Percentiles rank a stretch among this genome's conserved stretches.
phyloP scores from a whole-genome alignment of 1,284 basidiomycete species.

The Boletus smithii region DNA sequence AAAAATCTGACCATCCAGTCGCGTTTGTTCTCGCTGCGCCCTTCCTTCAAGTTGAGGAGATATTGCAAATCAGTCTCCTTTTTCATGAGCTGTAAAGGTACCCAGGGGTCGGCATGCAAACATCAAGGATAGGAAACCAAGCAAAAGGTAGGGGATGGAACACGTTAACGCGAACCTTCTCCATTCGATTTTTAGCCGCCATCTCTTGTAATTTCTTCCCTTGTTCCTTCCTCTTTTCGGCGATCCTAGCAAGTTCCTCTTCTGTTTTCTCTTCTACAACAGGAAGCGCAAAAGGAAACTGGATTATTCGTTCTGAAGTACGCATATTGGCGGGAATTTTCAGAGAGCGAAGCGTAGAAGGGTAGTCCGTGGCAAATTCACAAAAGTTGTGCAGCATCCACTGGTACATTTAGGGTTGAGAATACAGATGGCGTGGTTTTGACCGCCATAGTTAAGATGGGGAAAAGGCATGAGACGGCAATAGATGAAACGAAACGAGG shows the following conservation, averaged over 20 bases:
- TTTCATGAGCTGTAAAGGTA: constrained; percentile 64
- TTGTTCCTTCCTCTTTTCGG: constrained; percentile 82
- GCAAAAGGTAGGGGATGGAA: too few species aligned
- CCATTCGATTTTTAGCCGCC: constrained; percentile 81
- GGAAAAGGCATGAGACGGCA: background rate
- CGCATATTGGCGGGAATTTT: constrained; percentile 55
- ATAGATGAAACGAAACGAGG: background rate
- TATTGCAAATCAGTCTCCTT: constrained; percentile 84
- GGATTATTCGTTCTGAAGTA: constrained; percentile 70
- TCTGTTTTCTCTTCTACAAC: constrained; percentile 84
- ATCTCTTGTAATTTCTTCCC: constrained; percentile 89
- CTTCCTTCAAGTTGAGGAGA: constrained; percentile 65
- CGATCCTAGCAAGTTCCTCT: constrained; percentile 77
- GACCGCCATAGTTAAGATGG: too few species aligned
- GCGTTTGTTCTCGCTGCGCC: constrained; percentile 65
- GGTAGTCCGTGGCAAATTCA: constrained; percentile 82
- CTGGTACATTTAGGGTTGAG: too few species aligned
- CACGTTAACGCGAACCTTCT: constrained; percentile 73
- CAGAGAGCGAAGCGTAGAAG: constrained; percentile 60
- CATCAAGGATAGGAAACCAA: too few species aligned
- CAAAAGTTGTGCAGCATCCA: constrained; percentile 91
- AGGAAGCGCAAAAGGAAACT: constrained; percentile 79
- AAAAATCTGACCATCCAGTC: constrained; percentile 77
- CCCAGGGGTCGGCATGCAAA: too few species aligned
- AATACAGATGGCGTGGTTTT: too few species aligned